Evolutionary conservation across 306 rosid genomes (phyloP).

Genomic region (Lotus japonicus): DNA sequence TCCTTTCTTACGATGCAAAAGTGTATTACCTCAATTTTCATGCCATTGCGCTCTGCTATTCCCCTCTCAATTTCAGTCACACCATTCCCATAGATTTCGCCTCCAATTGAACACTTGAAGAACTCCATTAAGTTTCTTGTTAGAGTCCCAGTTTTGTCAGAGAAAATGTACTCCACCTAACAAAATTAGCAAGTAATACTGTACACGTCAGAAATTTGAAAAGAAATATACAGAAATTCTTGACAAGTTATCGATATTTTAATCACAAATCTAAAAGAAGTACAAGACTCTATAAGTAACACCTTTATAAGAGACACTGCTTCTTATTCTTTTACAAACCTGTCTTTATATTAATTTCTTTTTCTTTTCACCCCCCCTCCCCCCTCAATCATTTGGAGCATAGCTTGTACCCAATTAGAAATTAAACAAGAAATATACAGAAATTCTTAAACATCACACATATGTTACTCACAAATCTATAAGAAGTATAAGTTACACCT

Average conservation of each 20-base stretch:
- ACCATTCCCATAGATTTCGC: slow-evolving; percentile 86
- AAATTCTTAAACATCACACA: background rate
- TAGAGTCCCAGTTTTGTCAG: slow-evolving; percentile 98
- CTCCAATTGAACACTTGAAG: slow-evolving; percentile 98
- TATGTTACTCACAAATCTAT: background rate
- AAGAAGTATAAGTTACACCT: background rate
- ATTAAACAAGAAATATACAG: background rate
- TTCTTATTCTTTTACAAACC: no score
- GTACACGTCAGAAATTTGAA: slow-evolving; percentile 1
- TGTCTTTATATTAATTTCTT: no score
- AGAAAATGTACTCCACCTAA: slow-evolving; percentile 96
- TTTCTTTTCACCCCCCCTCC: no score
- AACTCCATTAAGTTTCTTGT: slow-evolving; percentile 98
- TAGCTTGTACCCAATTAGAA: no score
- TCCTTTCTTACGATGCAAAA: slow-evolving; percentile 1
- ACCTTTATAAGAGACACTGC: background rate
- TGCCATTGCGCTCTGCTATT: slow-evolving; percentile 64
- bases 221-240: background rate
- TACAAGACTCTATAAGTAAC: background rate
- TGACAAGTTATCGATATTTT: background rate
- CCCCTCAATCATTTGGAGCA: no score
- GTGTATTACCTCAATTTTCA: slow-evolving; percentile 50
- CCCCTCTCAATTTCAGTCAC: slow-evolving; percentile 91
- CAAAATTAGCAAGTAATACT: slow-evolving; percentile 17
- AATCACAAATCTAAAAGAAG: background rate